Percentiles rank a stretch among this genome's conserved stretches.
phyloP scores from a whole-genome alignment of 2,329 filamentous ascomycete genomes.

The Verticillium tricorpus region DNA sequence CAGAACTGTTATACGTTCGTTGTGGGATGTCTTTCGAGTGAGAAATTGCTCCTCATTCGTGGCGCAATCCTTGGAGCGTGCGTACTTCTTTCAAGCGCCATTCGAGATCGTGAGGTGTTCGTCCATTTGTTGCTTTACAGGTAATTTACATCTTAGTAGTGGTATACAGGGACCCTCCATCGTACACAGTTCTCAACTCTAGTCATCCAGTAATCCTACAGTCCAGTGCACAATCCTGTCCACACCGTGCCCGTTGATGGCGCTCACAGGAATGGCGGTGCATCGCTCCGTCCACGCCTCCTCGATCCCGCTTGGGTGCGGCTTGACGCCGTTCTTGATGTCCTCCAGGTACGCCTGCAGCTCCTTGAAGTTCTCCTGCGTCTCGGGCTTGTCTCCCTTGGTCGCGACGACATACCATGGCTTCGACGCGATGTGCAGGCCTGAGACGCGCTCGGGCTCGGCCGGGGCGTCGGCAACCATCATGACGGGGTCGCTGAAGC shows the following conservation, averaged over 20 bases:
- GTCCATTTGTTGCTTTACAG: background rate
- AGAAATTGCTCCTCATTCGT: no score
- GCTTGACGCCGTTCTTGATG: conserved; percentile 56
- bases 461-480: conserved; percentile 22
- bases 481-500: conserved; percentile 17
- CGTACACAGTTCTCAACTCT: conserved; percentile 3
- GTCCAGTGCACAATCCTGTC: conserved; percentile 70
- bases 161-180: background rate
- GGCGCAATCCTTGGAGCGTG: background rate
- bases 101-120: background rate
- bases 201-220: conserved; percentile 59
- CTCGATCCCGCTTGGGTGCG: conserved; percentile 68
- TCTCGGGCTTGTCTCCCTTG: conserved; percentile 79
- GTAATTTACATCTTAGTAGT: background rate
- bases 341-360: conserved; percentile 67
- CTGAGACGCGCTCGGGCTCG: conserved; percentile 23
- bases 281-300: conserved; percentile 57
- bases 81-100: background rate
- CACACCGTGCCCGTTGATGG: conserved; percentile 81
- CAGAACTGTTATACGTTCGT: background rate
- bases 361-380: conserved; percentile 69
- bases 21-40: background rate
- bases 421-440: conserved; percentile 81
- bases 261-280: conserved; percentile 78
- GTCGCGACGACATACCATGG: conserved; percentile 96